phyloP scores from a whole-genome alignment of 2,329 filamentous ascomycete genomes.

The Scedosporium boydii region DNA sequence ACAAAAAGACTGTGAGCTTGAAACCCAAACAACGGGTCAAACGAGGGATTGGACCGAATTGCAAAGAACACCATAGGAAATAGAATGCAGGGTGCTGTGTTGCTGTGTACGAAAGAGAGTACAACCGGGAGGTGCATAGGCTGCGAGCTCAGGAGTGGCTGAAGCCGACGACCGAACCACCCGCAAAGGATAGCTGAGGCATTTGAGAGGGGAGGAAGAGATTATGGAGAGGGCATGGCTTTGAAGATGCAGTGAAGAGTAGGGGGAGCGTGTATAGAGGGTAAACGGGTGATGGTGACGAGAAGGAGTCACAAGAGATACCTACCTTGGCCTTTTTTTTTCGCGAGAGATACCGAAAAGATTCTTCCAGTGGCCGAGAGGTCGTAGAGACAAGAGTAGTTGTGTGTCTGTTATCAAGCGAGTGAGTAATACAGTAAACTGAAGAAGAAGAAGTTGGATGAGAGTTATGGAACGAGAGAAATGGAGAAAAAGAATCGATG shows the following conservation, averaged over 20 bases:
- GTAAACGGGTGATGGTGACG: not conserved
- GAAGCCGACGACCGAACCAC: too few relatives aligned
- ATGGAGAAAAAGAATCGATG: conserved; percentile 25
- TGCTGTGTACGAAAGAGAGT: too few relatives aligned
- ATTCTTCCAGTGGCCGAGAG: not conserved
- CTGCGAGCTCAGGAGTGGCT: too few relatives aligned
- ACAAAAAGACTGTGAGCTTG: not conserved
- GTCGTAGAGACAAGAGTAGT: not conserved
- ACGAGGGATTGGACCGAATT: too few relatives aligned
- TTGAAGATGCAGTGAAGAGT: too few relatives aligned
- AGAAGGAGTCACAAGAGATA: not conserved
- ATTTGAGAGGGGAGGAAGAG: too few relatives aligned
- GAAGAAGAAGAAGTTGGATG: conserved; percentile 52
- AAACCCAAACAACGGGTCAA: not conserved
- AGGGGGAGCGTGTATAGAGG: too few relatives aligned
- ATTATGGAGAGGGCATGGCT: too few relatives aligned
- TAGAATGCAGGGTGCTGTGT: too few relatives aligned
- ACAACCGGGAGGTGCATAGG: too few relatives aligned
- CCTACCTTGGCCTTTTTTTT: not conserved
- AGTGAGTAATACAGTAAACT: conserved; percentile 47
- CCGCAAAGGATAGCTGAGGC: too few relatives aligned
- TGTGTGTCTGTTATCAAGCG: conserved; percentile 37
- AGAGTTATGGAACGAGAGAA: conserved; percentile 31
- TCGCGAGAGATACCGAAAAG: not conserved
- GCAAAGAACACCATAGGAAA: too few relatives aligned